Conservation (phyloP, 805 yeast species). For the Jamesozyma spencerorum region DNA sequence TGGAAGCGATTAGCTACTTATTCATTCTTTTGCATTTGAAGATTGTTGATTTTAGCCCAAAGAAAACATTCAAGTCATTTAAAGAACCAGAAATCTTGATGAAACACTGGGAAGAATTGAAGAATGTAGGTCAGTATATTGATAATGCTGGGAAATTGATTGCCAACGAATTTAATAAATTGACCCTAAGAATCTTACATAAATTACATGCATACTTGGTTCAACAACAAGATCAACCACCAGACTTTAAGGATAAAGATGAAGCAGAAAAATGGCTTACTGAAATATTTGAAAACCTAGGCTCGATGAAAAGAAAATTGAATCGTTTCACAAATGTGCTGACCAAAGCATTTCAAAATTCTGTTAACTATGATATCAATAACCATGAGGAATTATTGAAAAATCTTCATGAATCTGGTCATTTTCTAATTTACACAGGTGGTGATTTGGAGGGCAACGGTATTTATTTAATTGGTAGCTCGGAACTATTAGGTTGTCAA, state of each 20-base stretch:
- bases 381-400: slow-evolving; percentile 45
- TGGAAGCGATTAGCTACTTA: slow-evolving; percentile 65
- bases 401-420: slow-evolving; percentile 53
- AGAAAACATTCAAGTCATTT: slow-evolving; percentile 66
- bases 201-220: slow-evolving; percentile 63
- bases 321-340: slow-evolving; percentile 65
- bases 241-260: slow-evolving; percentile 30
- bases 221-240: slow-evolving; percentile 61
- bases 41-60: slow-evolving; percentile 59
- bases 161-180: slow-evolving; percentile 61
- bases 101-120: slow-evolving; percentile 69
- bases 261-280: slow-evolving; percentile 57
- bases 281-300: slow-evolving; percentile 59
- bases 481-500: slow-evolving; percentile 31
- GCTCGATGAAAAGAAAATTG: slow-evolving; percentile 70
- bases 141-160: slow-evolving; percentile 75
- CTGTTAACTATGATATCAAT: slow-evolving; percentile 51
- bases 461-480: slow-evolving; percentile 68
- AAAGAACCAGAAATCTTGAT: slow-evolving; percentile 89
- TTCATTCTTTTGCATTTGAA: slow-evolving; percentile 66
- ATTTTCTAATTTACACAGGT: slow-evolving; percentile 69
- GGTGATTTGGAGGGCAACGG: slow-evolving; percentile 61
- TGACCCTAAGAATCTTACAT: slow-evolving; percentile 59
- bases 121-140: slow-evolving; percentile 64
- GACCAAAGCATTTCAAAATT: slow-evolving; percentile 63